A percentile compares a stretch with the other conserved stretches of the same genome.
These are phyloP conservation scores for Lignosus rhinocerotis DNA, from an alignment of 1,284 basidiomycete species.

Conservation along the genomic window DNA sequence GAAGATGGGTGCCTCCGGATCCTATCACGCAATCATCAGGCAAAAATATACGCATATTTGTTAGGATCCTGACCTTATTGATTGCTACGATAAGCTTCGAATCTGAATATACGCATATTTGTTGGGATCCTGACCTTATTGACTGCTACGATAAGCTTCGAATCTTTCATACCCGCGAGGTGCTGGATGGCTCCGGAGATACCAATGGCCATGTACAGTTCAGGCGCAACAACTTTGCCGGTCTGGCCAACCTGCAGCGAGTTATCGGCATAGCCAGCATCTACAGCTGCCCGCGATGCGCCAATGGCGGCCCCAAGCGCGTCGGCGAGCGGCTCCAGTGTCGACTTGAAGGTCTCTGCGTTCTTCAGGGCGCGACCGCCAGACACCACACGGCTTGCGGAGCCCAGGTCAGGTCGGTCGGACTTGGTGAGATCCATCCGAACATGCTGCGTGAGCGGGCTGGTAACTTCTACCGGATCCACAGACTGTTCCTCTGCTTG, in stretches of 20 bases:
- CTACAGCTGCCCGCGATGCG: conserved; percentile 96
- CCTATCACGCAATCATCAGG: conserved; percentile 47
- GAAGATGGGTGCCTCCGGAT: conserved; percentile 98
- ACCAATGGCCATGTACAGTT: conserved; percentile 94
- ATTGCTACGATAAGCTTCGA: conserved; percentile 87
- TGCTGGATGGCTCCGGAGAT: conserved; percentile 99
- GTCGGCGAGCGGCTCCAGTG: conserved; percentile 93
- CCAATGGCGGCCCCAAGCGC: conserved; percentile 94
- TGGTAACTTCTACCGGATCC: conserved; percentile 65
- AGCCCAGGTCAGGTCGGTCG: conserved; percentile 90
- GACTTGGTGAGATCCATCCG: conserved; percentile 89
- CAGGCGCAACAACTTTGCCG: conserved; percentile 94
- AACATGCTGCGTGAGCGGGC: conserved; percentile 74
- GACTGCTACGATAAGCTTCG: conserved; percentile 96
- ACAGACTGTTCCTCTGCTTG: conserved; percentile 65
- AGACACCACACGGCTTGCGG: conserved; percentile 88
- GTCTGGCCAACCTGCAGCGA: conserved; percentile 99
- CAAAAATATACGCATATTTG: not conserved
- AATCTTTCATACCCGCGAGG: conserved; percentile 99
- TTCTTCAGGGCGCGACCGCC: conserved; percentile 96
- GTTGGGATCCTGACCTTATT: conserved; percentile 80
- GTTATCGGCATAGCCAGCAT: conserved; percentile 98
- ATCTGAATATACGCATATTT: no score
- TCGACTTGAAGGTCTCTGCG: conserved; percentile 87
- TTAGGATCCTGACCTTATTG: conserved; percentile 76